Percentiles rank a stretch among this genome's conserved stretches.
Conservation (phyloP, 495 filamentous ascomycete species). For the Lasiosphaeriaceae sp. region DNA sequence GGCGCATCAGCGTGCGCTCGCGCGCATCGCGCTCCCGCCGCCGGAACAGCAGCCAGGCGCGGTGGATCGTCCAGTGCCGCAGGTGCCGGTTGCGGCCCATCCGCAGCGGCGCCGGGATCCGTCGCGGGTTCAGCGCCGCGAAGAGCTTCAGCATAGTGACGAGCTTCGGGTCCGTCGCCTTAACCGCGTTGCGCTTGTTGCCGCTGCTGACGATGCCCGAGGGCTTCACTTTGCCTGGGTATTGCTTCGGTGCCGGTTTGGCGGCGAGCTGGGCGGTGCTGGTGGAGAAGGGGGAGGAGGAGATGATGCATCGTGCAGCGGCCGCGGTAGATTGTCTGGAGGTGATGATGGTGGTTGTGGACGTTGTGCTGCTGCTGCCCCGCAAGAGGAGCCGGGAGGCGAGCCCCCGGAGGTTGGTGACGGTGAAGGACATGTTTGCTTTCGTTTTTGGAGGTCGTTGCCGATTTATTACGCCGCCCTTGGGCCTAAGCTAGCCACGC, state of each 20-base stretch:
- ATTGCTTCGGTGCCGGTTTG: neutral
- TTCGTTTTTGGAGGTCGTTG: too few species aligned
- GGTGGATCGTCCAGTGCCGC: constrained; percentile 98
- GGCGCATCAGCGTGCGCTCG: constrained; percentile 60
- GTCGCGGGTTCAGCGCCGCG: constrained; percentile 22
- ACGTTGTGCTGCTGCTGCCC: neutral
- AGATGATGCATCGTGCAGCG: too few species aligned
- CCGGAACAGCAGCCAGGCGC: constrained; percentile 78
- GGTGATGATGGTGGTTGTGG: constrained; percentile 8
- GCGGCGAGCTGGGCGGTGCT: neutral
- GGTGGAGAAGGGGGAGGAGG: neutral
- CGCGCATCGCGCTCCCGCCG: constrained; percentile 56
- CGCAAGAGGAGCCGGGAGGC: constrained; percentile 21
- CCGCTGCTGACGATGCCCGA: neutral
- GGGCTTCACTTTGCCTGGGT: neutral
- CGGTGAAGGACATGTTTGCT: constrained; percentile 19
- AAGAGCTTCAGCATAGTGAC: constrained; percentile 30
- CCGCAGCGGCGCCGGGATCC: constrained; percentile 68
- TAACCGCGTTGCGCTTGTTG: constrained; percentile 17
- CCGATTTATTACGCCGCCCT: too few species aligned
- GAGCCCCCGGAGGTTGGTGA: constrained; percentile 24
- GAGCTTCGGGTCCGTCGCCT: constrained; percentile 25
- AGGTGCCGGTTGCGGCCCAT: constrained; percentile 84
- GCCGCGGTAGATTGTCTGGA: neutral
- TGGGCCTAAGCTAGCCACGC: too few species aligned